Percentiles rank a stretch among this genome's conserved stretches.
Evolutionary conservation across 345 rosid species (phyloP).

Genomic region (Tarenaya hassleriana): DNA sequence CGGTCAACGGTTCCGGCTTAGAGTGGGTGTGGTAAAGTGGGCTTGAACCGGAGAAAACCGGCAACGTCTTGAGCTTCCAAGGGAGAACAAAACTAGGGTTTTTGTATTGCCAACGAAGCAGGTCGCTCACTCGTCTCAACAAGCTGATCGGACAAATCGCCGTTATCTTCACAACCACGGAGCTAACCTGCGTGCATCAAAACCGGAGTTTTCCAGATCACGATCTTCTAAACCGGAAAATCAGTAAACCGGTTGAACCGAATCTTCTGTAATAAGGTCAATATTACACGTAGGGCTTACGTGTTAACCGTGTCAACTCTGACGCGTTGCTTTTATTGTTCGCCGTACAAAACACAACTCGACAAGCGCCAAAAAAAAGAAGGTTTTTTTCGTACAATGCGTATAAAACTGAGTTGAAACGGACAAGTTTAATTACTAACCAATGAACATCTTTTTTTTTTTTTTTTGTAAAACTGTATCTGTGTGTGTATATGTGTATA

Average conservation of each 20-base stretch:
- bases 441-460: no score
- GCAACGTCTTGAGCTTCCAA: conserved; percentile 59
- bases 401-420: neutral
- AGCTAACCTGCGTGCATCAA: conserved; percentile 55
- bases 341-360: neutral
- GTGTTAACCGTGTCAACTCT: conserved; percentile 17
- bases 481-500: neutral
- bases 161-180: conserved; percentile 57
- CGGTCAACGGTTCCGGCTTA: conserved; percentile 54
- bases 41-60: conserved; percentile 61
- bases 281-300: conserved; percentile 12
- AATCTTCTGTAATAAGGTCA: conserved; percentile 13
- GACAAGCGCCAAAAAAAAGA: no score
- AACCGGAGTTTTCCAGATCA: conserved; percentile 10
- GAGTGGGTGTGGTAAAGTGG: conserved; percentile 66
- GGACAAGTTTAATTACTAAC: neutral
- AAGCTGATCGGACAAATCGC: conserved; percentile 71
- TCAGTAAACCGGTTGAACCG: conserved; percentile 1
- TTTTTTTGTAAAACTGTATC: no score
- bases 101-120: conserved; percentile 75
- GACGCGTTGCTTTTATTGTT: conserved; percentile 12
- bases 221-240: conserved; percentile 1
- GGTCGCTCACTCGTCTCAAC: conserved; percentile 60
- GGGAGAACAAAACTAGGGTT: conserved; percentile 51
- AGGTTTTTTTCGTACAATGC: no score